Conservation (phyloP, 1,284 basidiomycete genomes). For the Meira miltonrushii region DNA sequence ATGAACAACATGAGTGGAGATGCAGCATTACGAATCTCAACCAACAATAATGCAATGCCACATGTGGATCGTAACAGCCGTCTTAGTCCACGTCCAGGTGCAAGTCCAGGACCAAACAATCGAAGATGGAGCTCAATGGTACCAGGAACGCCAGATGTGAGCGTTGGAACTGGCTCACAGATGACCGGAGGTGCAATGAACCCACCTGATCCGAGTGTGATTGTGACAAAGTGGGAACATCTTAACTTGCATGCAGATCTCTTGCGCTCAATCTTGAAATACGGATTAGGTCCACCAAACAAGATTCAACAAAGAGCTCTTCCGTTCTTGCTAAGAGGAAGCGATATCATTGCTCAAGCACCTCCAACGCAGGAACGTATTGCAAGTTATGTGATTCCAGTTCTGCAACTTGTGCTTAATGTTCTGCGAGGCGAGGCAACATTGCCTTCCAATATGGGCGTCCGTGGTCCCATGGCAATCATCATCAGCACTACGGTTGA, state of each 20-base stretch:
- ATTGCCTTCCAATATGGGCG: constrained; percentile 55
- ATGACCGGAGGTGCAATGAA: constrained; percentile 8
- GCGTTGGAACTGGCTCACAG: constrained; percentile 1
- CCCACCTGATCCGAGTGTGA: constrained; percentile 59
- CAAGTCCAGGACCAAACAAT: constrained; percentile 7
- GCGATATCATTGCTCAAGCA: constrained; percentile 96
- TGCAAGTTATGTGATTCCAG: constrained; percentile 67
- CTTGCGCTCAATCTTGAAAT: constrained; percentile 80
- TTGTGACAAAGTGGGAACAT: constrained; percentile 94
- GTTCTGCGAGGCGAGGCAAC: constrained; percentile 24
- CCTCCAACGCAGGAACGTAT: constrained; percentile 97
- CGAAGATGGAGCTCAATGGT: constrained; percentile 8
- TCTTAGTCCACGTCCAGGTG: constrained; percentile 15
- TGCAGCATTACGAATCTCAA: constrained; percentile 11
- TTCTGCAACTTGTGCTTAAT: constrained; percentile 38
- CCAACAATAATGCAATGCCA: constrained; percentile 20
- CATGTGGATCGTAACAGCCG: constrained; percentile 10
- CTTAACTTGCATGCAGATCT: constrained; percentile 78
- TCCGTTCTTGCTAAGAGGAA: constrained; percentile 84
- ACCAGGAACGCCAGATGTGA: constrained; percentile 5
- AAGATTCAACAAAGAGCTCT: constrained; percentile 96
- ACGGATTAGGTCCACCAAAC: constrained; percentile 94
- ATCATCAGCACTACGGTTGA: constrained; percentile 97
- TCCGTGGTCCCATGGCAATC: constrained; percentile 59
- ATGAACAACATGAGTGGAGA: constrained; percentile 2